Percentiles rank a stretch among this genome's conserved stretches.
phyloP scores from a whole-genome alignment of 208 protist genomes.

The Trichomonas gallinae region DNA sequence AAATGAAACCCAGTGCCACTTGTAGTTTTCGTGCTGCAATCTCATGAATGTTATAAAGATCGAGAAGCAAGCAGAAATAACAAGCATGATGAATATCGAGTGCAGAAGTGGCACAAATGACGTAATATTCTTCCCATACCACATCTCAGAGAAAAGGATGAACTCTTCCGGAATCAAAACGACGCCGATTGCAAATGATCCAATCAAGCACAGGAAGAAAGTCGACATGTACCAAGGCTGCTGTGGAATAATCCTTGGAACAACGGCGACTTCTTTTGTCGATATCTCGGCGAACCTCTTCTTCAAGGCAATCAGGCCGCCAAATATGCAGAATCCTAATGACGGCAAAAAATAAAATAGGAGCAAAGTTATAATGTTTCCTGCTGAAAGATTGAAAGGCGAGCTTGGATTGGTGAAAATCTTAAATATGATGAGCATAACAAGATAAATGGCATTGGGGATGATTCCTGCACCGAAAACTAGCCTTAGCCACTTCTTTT shows the following conservation, averaged over 20 bases:
- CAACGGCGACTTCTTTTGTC: not conserved
- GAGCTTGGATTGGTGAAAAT: not conserved
- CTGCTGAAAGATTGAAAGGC: not conserved
- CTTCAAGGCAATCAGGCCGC: not conserved
- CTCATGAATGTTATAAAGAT: not conserved
- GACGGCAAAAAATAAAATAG: not conserved
- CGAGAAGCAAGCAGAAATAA: not conserved
- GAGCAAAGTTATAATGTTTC: not conserved
- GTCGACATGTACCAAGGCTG: not conserved
- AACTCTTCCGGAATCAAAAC: not conserved
- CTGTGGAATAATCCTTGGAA: not conserved
- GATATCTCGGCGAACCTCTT: not conserved
- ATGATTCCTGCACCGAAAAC: not conserved
- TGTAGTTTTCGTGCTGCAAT: not conserved
- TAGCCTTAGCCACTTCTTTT: not conserved
- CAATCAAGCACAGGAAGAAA: not conserved
- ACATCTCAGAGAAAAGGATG: not conserved
- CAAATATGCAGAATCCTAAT: not conserved
- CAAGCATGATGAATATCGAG: not conserved
- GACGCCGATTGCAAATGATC: not conserved
- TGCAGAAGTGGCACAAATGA: not conserved
- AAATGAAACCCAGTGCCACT: not conserved
- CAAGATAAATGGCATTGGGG: not conserved
- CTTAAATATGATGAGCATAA: not conserved
- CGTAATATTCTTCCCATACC: not conserved